phyloP scores from a whole-genome alignment of 2,329 filamentous ascomycete genomes.

The Chalaropsis thielavioides region DNA sequence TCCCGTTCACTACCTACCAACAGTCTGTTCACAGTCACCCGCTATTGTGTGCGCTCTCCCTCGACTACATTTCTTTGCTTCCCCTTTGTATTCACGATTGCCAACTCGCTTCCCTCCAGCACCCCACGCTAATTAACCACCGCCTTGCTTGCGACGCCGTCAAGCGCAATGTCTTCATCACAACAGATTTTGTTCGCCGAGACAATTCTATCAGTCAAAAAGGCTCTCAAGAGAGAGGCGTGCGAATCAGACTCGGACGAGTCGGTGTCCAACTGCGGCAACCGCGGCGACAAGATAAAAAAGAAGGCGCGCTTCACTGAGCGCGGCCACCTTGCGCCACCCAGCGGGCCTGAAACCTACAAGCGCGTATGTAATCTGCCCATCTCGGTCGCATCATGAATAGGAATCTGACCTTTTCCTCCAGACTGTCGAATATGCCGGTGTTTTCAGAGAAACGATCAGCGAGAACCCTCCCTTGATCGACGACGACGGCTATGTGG shows the following conservation, averaged over 20 bases:
- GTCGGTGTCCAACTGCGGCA: conserved; percentile 52
- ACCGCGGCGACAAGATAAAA: conserved; percentile 68
- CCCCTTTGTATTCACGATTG: neutral
- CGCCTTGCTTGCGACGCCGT: neutral
- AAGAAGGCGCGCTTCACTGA: conserved; percentile 57
- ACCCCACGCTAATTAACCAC: neutral
- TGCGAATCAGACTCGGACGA: conserved; percentile 67
- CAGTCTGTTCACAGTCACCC: neutral
- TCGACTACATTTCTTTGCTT: neutral
- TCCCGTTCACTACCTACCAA: neutral
- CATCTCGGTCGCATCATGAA: neutral
- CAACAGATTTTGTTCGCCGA: conserved; percentile 51
- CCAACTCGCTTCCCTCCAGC: neutral
- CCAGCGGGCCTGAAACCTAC: conserved; percentile 52
- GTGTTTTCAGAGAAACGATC: conserved; percentile 58
- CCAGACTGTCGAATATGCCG: conserved; percentile 60
- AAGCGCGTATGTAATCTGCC: conserved; percentile 41
- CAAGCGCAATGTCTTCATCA: conserved; percentile 26
- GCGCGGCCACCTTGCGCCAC: conserved; percentile 52
- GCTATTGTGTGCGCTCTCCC: neutral
- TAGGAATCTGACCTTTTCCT: neutral
- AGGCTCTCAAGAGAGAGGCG: conserved; percentile 48
- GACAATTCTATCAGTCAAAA: conserved; percentile 53
- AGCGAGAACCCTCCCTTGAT: conserved; percentile 56
- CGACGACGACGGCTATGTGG: conserved; percentile 65